Evolutionary conservation across 2,329 filamentous ascomycete species (phyloP).

Genomic region (Talaromyces rugulosus): DNA sequence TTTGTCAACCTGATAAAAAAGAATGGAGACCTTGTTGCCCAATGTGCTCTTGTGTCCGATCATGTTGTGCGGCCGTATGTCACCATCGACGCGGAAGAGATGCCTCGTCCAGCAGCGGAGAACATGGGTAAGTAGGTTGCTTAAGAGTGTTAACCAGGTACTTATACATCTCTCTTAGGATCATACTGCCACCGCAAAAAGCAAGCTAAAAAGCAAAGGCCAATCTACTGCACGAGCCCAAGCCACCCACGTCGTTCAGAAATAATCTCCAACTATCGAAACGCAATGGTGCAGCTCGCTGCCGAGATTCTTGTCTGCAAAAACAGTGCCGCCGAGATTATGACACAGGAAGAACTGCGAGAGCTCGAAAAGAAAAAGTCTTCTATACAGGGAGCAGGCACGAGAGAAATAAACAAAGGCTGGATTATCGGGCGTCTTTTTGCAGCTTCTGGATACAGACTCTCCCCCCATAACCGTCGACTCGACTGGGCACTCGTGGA

Average conservation of each 20-base stretch:
- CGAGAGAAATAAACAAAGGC: neutral
- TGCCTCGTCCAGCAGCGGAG: neutral
- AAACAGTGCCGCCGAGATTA: neutral
- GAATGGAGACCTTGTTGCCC: neutral
- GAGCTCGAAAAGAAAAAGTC: neutral
- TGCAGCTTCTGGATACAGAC: constrained; percentile 8
- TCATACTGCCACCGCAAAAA: neutral
- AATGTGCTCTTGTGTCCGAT: constrained; percentile 6
- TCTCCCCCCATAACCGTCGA: constrained; percentile 3
- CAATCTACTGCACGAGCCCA: neutral
- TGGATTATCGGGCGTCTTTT: neutral
- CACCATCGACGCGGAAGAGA: neutral
- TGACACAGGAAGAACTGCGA: neutral
- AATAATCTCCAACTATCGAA: neutral
- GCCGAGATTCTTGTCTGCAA: constrained; percentile 6
- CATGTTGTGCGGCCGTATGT: constrained; percentile 7
- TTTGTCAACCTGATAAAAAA: constrained; percentile 4
- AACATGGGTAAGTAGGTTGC: neutral
- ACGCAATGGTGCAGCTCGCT: neutral
- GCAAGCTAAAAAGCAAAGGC: neutral
- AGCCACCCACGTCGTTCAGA: neutral
- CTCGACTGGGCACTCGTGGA: constrained; percentile 11
- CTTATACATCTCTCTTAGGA: neutral
- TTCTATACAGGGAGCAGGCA: neutral
- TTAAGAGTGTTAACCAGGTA: neutral